These are phyloP conservation scores for Eimeria falciformis DNA, from an alignment of 169 alveolate genomes.

Conservation along the genomic window DNA sequence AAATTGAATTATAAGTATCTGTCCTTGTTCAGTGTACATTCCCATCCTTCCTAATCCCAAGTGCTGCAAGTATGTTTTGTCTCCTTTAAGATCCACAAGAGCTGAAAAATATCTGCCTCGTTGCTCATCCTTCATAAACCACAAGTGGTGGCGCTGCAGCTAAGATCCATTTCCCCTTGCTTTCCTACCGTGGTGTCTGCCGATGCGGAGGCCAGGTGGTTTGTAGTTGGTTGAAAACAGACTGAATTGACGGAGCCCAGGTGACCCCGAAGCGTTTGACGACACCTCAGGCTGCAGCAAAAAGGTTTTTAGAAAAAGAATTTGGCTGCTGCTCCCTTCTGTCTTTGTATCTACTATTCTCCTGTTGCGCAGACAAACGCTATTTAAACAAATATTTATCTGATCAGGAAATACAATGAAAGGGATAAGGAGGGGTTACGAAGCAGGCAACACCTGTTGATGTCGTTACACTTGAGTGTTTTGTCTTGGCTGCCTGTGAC, in stretches of 20 bases:
- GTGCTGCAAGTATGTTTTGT: too few species aligned
- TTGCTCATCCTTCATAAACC: too few species aligned
- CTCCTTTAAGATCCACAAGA: too few species aligned
- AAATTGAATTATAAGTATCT: too few species aligned
- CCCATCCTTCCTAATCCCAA: too few species aligned
- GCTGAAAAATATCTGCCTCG: too few species aligned
- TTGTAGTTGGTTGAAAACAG: constrained; percentile 92
- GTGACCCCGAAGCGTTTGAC: constrained; percentile 94
- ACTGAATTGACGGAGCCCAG: constrained; percentile 94
- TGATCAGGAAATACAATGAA: neutral
- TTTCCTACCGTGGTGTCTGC: constrained; percentile 90
- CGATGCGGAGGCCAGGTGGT: constrained; percentile 85
- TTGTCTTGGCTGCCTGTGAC: constrained; percentile 92
- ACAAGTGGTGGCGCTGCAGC: too few species aligned
- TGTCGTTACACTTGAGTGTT: constrained; percentile 91
- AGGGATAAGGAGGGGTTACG: neutral
- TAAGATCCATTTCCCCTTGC: too few species aligned
- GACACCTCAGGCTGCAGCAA: constrained; percentile 84
- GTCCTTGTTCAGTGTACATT: too few species aligned
- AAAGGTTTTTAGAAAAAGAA: neutral
- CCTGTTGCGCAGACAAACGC: neutral
- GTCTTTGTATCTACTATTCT: neutral
- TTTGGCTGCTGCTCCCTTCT: neutral
- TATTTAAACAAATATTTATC: neutral
- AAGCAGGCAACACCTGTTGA: constrained; percentile 79